Percentiles rank a stretch among this genome's conserved stretches.
Evolutionary conservation across 768 basidiomycete species (phyloP).

Genomic region (Lepiota venenata): DNA sequence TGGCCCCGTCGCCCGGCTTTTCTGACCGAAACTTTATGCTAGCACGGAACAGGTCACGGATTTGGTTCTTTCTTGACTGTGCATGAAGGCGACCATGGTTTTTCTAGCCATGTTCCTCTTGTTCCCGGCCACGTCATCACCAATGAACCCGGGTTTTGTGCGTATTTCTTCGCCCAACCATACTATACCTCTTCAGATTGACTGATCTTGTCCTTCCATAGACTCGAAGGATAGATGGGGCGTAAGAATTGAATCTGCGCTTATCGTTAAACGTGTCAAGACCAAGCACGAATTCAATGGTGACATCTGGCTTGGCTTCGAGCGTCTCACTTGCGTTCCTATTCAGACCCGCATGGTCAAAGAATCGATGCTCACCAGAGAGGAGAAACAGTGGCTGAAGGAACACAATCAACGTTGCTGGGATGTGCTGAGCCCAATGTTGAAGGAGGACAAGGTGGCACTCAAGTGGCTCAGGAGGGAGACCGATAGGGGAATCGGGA

Average conservation of each 20-base stretch:
- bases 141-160: conserved; percentile 93
- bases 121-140: conserved; percentile 88
- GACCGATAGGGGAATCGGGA: conserved; percentile 70
- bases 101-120: conserved; percentile 66
- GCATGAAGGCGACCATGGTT: conserved; percentile 82
- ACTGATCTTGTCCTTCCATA: conserved; percentile 22
- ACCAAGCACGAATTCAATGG: conserved; percentile 72
- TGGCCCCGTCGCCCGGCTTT: conserved; percentile 4
- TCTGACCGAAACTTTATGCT: conserved; percentile 11
- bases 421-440: conserved; percentile 56
- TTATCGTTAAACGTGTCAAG: conserved; percentile 68
- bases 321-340: conserved; percentile 90
- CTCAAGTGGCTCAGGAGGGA: conserved; percentile 78
- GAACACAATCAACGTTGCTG: conserved; percentile 79
- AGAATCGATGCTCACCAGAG: conserved; percentile 76
- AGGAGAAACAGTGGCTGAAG: conserved; percentile 88
- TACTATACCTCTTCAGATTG: conserved; percentile 9
- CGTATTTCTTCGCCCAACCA: conserved; percentile 24
- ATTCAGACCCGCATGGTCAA: conserved; percentile 91
- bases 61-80: conserved; percentile 85
- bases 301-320: conserved; percentile 84
- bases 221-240: conserved; percentile 83
- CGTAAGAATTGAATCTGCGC: conserved; percentile 87
- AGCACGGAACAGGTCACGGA: conserved; percentile 93
- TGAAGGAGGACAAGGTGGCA: conserved; percentile 79